phyloP scores from a whole-genome alignment of 768 basidiomycete species.

The Boletus huronensis region DNA sequence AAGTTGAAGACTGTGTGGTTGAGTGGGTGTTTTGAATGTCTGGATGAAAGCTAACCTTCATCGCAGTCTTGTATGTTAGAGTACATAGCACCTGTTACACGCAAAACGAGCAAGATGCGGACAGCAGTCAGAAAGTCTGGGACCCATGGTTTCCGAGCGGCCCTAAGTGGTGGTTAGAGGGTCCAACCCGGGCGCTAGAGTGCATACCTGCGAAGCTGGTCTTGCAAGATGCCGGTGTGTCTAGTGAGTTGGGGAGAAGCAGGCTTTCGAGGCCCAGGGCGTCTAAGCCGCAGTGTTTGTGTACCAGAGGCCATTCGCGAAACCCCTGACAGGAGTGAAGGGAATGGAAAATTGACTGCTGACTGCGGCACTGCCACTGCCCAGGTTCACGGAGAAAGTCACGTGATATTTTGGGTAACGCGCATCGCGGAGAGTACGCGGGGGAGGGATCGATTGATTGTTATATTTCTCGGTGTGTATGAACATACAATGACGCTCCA shows the following conservation, averaged over 20 bases:
- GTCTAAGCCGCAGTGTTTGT: constrained; percentile 51
- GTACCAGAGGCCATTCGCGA: constrained; percentile 41
- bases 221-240: constrained; percentile 73
- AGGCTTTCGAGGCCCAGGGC: constrained; percentile 33
- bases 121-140: constrained; percentile 84
- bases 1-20: constrained; percentile 86
- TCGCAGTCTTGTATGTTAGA: constrained; percentile 94
- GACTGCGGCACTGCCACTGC: no score
- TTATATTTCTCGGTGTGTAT: neutral
- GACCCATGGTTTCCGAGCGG: constrained; percentile 76
- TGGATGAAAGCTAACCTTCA: constrained; percentile 60
- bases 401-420: constrained; percentile 8
- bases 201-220: constrained; percentile 69
- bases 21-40: neutral
- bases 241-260: constrained; percentile 33
- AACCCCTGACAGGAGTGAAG: neutral
- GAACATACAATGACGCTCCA: neutral
- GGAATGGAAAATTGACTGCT: neutral
- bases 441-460: neutral
- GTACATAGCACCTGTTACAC: constrained; percentile 89
- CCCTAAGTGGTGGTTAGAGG: constrained; percentile 35
- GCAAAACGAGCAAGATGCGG: constrained; percentile 75
- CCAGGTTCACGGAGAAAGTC: neutral
- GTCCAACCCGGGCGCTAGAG: neutral
- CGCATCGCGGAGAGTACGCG: neutral